Evolutionary conservation across 345 rosid genomes (phyloP), one percentile per base, ranked within the genome.

Genomic region (Acer saccharum): DNA sequence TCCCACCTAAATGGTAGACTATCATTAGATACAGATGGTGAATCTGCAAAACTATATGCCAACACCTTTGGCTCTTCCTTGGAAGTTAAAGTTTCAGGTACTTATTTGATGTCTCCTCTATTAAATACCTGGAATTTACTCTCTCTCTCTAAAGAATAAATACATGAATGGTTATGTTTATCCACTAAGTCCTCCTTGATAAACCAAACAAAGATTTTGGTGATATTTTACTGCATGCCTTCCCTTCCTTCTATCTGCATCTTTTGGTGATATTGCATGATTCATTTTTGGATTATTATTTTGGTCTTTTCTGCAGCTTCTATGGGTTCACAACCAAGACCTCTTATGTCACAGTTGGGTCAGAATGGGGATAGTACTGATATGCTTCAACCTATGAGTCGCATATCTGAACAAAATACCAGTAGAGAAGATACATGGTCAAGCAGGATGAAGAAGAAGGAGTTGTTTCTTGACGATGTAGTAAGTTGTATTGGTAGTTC

Each of bases 391-490:
- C 81, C 90, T 74, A 82, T 66, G 77, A 86, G 82, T 86, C 82
- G 58, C 64, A 62, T 83, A 74, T 76, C 87, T 41, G 94, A 89
- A 76, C 90, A 82, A 80, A 79, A 81, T 52, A 78, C 65, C 48
- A 84, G 63, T 76, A 87, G 80, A 79, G 98, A 94, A 80, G 97
- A 91, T 65, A 64, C 83, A 17, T 89, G 95, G 92, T 85, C 91
- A 73, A 92, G 83, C 81, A 89, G 92, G 87, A 92, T 88, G 83
- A 96, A 96, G 88, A 90, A 87, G 86, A 92, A 93, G 84, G 98
- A 96, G 75, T 41, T 96, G 86, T 83, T 84, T 70, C 94, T 91
- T 65, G 95, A 94, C 76, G 98, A 92, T 83, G 99, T 85, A 55
- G 87, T 92, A 81, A 97, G 89, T 68, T 73, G 76, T 68, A 32